Conservation (phyloP, 495 filamentous ascomycete species). For the Durotheca rogersii region DNA sequence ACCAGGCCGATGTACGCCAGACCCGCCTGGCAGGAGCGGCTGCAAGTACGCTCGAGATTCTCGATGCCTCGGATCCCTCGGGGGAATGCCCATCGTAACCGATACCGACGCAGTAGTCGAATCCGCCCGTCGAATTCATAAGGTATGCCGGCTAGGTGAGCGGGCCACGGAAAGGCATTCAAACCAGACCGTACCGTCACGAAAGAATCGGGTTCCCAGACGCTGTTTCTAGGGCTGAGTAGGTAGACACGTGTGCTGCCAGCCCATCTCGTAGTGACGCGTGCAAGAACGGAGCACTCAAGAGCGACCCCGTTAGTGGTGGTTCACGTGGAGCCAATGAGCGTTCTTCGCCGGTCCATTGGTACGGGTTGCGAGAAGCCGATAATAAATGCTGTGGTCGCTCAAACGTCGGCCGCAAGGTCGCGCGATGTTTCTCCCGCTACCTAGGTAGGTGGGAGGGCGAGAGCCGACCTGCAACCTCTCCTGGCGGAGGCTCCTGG, state of each 20-base stretch:
- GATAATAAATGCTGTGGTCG: constrained; percentile 19
- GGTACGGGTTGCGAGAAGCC: constrained; percentile 29
- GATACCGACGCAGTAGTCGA: not conserved
- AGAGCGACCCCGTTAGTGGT: constrained; percentile 23
- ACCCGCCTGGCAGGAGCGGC: too few species aligned
- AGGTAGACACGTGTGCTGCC: constrained; percentile 22
- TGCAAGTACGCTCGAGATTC: too few species aligned
- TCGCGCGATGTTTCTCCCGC: not conserved
- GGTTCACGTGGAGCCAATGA: constrained; percentile 28
- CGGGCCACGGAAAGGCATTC: not conserved
- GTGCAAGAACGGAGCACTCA: constrained; percentile 14
- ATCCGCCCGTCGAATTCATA: not conserved
- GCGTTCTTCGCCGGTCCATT: constrained; percentile 27
- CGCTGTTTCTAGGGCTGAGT: constrained; percentile 17
- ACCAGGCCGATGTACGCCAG: constrained; percentile 1
- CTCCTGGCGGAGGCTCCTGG: constrained; percentile 4
- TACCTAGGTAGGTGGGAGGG: constrained; percentile 7
- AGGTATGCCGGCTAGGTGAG: not conserved
- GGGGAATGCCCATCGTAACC: not conserved
- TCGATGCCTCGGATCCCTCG: too few species aligned
- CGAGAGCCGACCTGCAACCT: constrained; percentile 10
- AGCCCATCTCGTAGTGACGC: constrained; percentile 21
- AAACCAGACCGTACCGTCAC: not conserved
- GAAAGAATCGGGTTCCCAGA: constrained; percentile 4
- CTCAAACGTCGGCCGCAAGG: constrained; percentile 7